phyloP scores from a whole-genome alignment of 805 yeast species.

The Starmera caribaea region DNA sequence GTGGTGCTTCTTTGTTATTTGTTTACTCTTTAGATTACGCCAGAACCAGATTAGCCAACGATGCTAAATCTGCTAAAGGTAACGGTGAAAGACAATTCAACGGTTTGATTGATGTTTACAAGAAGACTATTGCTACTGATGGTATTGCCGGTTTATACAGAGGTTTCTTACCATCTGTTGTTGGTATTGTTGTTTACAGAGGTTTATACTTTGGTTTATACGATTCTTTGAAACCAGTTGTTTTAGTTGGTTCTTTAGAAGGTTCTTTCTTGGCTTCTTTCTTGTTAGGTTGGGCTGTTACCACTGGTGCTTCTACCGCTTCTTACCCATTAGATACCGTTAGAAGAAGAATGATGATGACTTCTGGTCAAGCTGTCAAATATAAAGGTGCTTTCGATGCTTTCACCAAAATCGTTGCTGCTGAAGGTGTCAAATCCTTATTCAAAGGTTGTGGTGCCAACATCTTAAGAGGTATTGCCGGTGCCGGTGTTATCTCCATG shows the following conservation, averaged over 20 bases:
- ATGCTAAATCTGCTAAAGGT: conserved; percentile 84
- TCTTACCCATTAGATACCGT: conserved; percentile 98
- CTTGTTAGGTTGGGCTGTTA: conserved; percentile 95
- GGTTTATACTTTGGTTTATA: conserved; percentile 98
- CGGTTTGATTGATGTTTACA: conserved; percentile 95
- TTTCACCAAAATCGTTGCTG: conserved; percentile 84
- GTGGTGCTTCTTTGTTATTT: conserved; percentile 89
- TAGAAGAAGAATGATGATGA: conserved; percentile 99
- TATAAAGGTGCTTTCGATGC: conserved; percentile 93
- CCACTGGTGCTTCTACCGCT: conserved; percentile 98
- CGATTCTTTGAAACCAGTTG: conserved; percentile 94
- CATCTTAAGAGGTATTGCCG: conserved; percentile 99
- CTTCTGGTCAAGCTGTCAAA: conserved; percentile 97
- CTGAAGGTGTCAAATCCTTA: conserved; percentile 88
- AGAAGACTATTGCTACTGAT: conserved; percentile 88
- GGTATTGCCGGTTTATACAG: conserved; percentile 98
- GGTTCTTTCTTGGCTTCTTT: conserved; percentile 93
- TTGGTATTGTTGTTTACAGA: conserved; percentile 97
- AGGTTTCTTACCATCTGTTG: conserved; percentile 98
- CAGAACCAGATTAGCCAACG: conserved; percentile 98
- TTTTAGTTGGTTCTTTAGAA: conserved; percentile 88
- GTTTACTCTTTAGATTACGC: conserved; percentile 97
- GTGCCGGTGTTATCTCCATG: conserved; percentile 98
- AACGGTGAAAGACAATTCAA: conserved; percentile 91
- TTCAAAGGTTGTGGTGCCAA: conserved; percentile 99